Evolutionary conservation across 345 rosid species (phyloP), one percentile per base, ranked within the genome.

Genomic region (Eucalyptus curtisii): DNA sequence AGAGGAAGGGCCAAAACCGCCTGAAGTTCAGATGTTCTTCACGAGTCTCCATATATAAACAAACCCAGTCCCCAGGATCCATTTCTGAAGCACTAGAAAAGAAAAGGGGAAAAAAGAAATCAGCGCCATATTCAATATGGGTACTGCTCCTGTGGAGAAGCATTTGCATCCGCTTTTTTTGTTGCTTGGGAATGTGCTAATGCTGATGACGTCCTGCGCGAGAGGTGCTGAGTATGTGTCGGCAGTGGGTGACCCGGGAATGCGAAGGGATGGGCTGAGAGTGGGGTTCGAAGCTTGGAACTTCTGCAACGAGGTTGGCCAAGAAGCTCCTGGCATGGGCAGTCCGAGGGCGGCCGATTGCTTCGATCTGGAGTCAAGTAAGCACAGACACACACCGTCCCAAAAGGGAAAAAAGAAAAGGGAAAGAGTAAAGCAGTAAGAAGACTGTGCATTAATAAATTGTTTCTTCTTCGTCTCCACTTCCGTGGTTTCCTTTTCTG

Each of bases 251-350:
- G 99, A 97, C 92, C 98, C 99, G 2, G 97, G 97, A 84, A 96
- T 97, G 98, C 91, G 86, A 89, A 94, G 98, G 91, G 98, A 97
- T 66, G 95, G 95, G 30, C 91, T 96, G 49, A 91, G 98, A 90
- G 93, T 96, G 33, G 99, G 95, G 4, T 95, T 96, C 90, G 99
- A 97, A 92, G 97, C 97, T 91, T 97, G 98, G 99, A 96, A 97
- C 91, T 96, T 95, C 61, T 97, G 99, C 94, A 97, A 97, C 92
- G 98, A 97, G 91, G 98, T 96, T 90, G 99, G 98, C 30, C 50
- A 91, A 14, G 97, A 94, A 90, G 96, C 98, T 86, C 85, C 87
- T 7, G 80, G 50, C 49, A 93, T 95, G 97, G 98, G 98, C 48
- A 96, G 98, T 89, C 99, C 99, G 22, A 91, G 99, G 91, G 95